Evolutionary conservation across 78 protist species (phyloP).

Genomic region (Capsaspora owczarzaki): DNA sequence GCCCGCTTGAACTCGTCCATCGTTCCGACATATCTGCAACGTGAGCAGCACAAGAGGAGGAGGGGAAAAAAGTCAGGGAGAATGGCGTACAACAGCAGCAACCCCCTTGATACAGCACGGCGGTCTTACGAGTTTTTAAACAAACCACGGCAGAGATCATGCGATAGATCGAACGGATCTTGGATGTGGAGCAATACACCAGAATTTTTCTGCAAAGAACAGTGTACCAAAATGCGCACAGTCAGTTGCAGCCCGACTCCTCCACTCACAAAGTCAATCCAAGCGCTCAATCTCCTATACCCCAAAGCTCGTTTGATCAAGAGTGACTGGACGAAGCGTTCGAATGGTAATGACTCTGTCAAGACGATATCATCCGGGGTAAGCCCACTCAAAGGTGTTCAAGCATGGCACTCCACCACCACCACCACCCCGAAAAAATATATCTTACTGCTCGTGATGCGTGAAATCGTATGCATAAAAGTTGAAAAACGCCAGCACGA

Average conservation of each 20-base stretch:
- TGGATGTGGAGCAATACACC: conserved; percentile 28
- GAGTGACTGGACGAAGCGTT: too few relatives aligned
- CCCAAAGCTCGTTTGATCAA: too few relatives aligned
- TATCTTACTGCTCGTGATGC: conserved; percentile 13
- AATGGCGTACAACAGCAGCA: neutral
- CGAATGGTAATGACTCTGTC: conserved; percentile 26
- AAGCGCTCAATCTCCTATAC: too few relatives aligned
- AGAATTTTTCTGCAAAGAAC: neutral
- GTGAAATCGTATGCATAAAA: conserved; percentile 33
- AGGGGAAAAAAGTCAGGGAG: neutral
- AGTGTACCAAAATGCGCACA: too few relatives aligned
- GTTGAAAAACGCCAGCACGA: conserved; percentile 26
- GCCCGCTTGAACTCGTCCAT: too few relatives aligned
- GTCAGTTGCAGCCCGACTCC: too few relatives aligned
- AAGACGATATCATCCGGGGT: too few relatives aligned
- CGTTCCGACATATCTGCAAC: too few relatives aligned
- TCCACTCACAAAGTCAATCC: too few relatives aligned
- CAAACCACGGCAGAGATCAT: conserved; percentile 27
- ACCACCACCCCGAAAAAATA: neutral
- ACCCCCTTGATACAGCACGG: neutral
- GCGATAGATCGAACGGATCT: conserved; percentile 36
- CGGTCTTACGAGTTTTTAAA: conserved; percentile 27
- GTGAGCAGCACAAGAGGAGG: too few relatives aligned
- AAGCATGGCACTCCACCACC: too few relatives aligned
- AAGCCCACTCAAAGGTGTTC: too few relatives aligned